These are phyloP conservation scores for Rachicladosporium sp. DNA, from an alignment of 2,329 filamentous ascomycete genomes.

Conservation along the genomic window DNA sequence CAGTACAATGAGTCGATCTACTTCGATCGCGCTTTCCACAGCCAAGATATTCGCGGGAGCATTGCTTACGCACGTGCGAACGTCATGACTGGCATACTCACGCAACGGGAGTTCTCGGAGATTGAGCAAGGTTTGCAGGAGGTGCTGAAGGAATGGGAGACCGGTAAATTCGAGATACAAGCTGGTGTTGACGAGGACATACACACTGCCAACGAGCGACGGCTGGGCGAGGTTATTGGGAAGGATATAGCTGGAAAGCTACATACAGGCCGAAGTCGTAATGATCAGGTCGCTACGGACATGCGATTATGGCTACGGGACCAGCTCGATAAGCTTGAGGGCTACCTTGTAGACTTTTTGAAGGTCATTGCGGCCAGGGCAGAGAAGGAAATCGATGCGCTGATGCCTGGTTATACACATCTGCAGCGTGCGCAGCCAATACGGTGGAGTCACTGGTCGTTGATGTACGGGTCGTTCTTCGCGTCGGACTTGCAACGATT, in stretches of 20 bases:
- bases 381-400: constrained; percentile 58
- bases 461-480: constrained; percentile 63
- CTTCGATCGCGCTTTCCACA: constrained; percentile 67
- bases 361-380: constrained; percentile 56
- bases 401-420: constrained; percentile 87
- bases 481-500: constrained; percentile 64
- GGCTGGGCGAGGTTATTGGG: constrained; percentile 68
- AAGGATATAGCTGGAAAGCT: constrained; percentile 78
- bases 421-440: constrained; percentile 72
- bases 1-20: constrained; percentile 72
- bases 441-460: constrained; percentile 69
- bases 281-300: constrained; percentile 82
- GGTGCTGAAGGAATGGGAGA: constrained; percentile 40
- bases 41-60: constrained; percentile 66
- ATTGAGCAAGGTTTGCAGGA: constrained; percentile 60
- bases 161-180: constrained; percentile 32
- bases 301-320: constrained; percentile 83
- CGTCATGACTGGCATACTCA: constrained; percentile 60
- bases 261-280: constrained; percentile 75
- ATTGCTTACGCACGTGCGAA: constrained; percentile 78
- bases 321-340: constrained; percentile 57
- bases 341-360: constrained; percentile 55
- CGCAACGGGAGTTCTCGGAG: constrained; percentile 55
- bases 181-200: constrained; percentile 41
- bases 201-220: constrained; percentile 42